Evolutionary conservation across 805 yeast genomes (phyloP).

Genomic region (Ogataea allantospora): DNA sequence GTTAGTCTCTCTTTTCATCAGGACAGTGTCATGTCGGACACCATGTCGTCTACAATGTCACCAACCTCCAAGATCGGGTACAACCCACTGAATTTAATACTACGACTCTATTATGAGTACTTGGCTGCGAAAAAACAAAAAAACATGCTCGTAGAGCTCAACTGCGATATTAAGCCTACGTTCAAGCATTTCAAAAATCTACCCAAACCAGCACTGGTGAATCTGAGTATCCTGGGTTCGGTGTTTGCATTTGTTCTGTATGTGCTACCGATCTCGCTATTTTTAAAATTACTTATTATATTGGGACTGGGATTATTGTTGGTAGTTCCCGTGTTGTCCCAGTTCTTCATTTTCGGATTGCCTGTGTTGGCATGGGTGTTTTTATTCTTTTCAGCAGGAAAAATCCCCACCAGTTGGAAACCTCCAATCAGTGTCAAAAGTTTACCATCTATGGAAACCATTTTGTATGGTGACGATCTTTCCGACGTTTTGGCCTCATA

Average conservation of each 20-base stretch:
- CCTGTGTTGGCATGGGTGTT: conserved; percentile 88
- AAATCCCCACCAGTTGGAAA: conserved; percentile 69
- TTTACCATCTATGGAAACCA: conserved; percentile 88
- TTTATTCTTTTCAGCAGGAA: conserved; percentile 72
- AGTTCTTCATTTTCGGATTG: conserved; percentile 77
- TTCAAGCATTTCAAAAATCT: conserved; percentile 22
- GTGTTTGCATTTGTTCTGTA: conserved; percentile 59
- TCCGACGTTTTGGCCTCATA: conserved; percentile 78
- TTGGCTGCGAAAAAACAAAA: conserved; percentile 17
- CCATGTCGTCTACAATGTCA: neutral
- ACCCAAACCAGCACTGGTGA: conserved; percentile 41
- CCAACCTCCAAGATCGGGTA: conserved; percentile 6
- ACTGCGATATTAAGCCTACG: conserved; percentile 22
- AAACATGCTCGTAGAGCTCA: conserved; percentile 22
- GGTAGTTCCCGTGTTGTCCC: conserved; percentile 71
- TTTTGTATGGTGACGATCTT: conserved; percentile 86
- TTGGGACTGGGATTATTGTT: conserved; percentile 48
- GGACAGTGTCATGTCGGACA: too few species aligned
- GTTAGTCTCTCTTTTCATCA: too few species aligned
- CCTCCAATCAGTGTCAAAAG: conserved; percentile 89
- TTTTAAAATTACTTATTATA: conserved; percentile 34
- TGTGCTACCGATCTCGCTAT: conserved; percentile 53
- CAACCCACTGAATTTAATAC: conserved; percentile 18
- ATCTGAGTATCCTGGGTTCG: conserved; percentile 37
- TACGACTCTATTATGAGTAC: conserved; percentile 23